A percentile compares a stretch with the other conserved stretches of the same genome.
phyloP scores from a whole-genome alignment of 305 asterid species.

The Fraxinus xanthoxyloides region DNA sequence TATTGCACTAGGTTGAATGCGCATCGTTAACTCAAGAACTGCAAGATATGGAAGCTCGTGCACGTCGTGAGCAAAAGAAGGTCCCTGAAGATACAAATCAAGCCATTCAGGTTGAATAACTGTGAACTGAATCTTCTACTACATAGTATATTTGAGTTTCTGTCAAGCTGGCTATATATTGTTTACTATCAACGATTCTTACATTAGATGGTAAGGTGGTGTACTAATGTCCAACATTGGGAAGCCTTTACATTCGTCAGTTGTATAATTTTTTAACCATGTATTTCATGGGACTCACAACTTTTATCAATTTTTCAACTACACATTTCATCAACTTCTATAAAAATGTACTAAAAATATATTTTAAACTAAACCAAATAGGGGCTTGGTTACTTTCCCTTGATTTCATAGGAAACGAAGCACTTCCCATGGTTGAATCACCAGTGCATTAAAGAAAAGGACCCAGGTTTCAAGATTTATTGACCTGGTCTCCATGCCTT shows the following conservation, averaged over 20 bases:
- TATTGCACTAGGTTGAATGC: conserved; percentile 75
- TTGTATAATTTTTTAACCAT: background rate
- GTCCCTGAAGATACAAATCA: conserved; percentile 91
- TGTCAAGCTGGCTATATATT: background rate
- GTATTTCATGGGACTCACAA: background rate
- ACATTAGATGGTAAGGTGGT: background rate
- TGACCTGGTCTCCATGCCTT: background rate
- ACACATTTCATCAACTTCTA: background rate
- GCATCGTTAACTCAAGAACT: conserved; percentile 89
- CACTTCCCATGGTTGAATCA: background rate
- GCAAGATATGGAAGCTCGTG: conserved; percentile 94
- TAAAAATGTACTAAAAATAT: background rate
- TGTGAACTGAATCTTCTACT: conserved; percentile 13
- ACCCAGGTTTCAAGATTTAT: background rate
- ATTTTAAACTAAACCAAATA: background rate
- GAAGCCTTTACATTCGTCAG: background rate
- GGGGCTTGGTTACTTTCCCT: conserved; percentile 2
- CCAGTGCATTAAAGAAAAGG: conserved; percentile 6
- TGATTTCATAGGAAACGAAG: background rate
- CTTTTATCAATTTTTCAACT: background rate
- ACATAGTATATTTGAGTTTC: conserved; percentile 6
- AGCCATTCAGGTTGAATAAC: conserved; percentile 73
- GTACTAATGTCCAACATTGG: background rate
- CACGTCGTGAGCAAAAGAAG: conserved; percentile 90
- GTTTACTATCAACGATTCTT: background rate